phyloP scores from a whole-genome alignment of 2,329 filamentous ascomycete genomes.

The Neoarthrinium moseri region DNA sequence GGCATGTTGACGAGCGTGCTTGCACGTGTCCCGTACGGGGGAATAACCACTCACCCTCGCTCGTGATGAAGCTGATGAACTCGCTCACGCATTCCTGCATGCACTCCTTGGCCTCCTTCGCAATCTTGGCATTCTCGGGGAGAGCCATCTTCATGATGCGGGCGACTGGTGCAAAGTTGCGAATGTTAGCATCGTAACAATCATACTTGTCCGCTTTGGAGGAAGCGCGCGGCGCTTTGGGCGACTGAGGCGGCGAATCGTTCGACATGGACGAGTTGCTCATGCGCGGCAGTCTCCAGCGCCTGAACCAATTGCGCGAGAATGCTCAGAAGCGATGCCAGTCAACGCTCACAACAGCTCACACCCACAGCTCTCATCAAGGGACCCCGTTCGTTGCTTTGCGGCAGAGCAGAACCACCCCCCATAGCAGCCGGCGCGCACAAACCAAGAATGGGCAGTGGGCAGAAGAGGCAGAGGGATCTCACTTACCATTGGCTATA shows the following conservation, averaged over 20 bases:
- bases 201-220: conserved; percentile 49
- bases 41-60: conserved; percentile 71
- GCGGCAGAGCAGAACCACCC: conserved; percentile 27
- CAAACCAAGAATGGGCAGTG: conserved; percentile 57
- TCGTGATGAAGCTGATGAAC: conserved; percentile 99
- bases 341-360: conserved; percentile 27
- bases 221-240: conserved; percentile 45
- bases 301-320: conserved; percentile 36
- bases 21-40: no score
- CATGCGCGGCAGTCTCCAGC: conserved; percentile 35
- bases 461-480: conserved; percentile 26
- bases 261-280: conserved; percentile 53
- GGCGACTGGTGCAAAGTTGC: conserved; percentile 92
- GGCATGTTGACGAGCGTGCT: no score
- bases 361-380: conserved; percentile 18
- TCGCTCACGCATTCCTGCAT: conserved; percentile 99
- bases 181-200: conserved; percentile 85
- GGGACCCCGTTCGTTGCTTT: conserved; percentile 27
- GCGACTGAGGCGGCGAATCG: conserved; percentile 52
- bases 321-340: conserved; percentile 44
- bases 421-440: conserved; percentile 45
- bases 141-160: conserved; percentile 98
- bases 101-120: conserved; percentile 98
- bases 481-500: conserved; percentile 98
- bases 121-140: conserved; percentile 97